Percentiles rank a stretch among this genome's conserved stretches.
Conservation (phyloP, 2,329 filamentous ascomycete species). For the Sporothrix brunneoviolacea region DNA sequence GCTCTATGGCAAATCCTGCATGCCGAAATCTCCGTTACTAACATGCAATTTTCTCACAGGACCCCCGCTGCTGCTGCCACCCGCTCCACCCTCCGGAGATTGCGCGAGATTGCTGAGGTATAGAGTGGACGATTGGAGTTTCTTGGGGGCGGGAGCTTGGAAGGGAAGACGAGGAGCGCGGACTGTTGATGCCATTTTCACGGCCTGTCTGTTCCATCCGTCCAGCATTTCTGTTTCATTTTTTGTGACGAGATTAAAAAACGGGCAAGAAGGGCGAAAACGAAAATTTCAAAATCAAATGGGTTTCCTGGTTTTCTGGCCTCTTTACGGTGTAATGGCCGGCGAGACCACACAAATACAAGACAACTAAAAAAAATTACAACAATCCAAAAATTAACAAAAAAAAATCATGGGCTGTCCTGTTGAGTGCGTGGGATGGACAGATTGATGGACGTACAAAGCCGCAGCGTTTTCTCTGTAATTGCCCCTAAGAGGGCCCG, state of each 20-base stretch:
- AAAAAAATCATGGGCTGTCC: background rate
- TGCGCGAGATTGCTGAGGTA: slow-evolving; percentile 96
- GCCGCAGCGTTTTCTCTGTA: too few species aligned
- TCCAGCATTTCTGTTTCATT: background rate
- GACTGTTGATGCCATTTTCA: background rate
- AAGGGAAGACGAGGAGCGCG: background rate
- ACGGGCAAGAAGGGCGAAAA: background rate
- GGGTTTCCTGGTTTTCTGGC: background rate
- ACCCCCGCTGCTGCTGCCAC: slow-evolving; percentile 91
- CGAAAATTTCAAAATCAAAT: background rate
- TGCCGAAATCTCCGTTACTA: too few species aligned
- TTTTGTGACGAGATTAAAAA: background rate
- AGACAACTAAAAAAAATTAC: slow-evolving; percentile 5
- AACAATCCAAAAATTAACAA: background rate
- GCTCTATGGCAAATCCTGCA: too few species aligned
- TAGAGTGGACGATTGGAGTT: slow-evolving; percentile 44
- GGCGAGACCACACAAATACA: background rate
- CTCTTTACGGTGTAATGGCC: background rate
- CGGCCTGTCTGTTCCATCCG: too few species aligned
- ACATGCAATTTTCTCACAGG: slow-evolving; percentile 36
- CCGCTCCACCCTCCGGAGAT: slow-evolving; percentile 91
- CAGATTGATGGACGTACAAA: too few species aligned
- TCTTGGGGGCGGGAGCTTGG: too few species aligned
- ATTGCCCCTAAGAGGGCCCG: too few species aligned
- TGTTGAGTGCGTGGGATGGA: too few species aligned